Conservation (phyloP, 2,329 filamentous ascomycete species). For the Cordyceps sp. region DNA sequence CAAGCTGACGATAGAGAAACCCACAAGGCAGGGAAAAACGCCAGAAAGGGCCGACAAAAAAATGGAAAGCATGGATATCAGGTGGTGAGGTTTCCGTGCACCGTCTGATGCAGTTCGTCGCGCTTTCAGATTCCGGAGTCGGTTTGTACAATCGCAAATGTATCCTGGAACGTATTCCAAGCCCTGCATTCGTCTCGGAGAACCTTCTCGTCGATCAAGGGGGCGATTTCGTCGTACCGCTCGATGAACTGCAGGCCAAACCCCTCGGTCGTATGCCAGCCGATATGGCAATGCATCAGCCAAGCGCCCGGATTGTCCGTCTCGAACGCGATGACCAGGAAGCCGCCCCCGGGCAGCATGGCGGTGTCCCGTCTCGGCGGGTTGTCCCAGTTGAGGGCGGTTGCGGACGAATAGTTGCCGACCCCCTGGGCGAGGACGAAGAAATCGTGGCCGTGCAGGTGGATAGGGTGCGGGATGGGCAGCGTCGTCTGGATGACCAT, state of each 20-base stretch:
- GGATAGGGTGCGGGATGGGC: conserved; percentile 16
- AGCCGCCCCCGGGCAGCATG: conserved; percentile 24
- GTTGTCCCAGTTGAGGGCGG: conserved; percentile 14
- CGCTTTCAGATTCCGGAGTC: background rate
- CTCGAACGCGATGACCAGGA: conserved; percentile 31
- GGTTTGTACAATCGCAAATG: background rate
- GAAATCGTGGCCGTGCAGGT: conserved; percentile 20
- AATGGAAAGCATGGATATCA: no score
- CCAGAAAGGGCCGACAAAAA: no score
- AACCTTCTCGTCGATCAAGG: background rate
- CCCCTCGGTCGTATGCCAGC: conserved; percentile 20
- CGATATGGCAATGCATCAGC: conserved; percentile 33
- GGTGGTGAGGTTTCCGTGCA: no score
- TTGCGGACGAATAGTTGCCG: conserved; percentile 7
- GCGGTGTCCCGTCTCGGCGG: conserved; percentile 35
- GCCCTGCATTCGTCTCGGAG: background rate
- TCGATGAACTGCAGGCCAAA: conserved; percentile 4
- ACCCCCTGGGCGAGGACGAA: conserved; percentile 9
- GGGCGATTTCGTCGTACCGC: conserved; percentile 1
- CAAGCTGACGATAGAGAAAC: no score
- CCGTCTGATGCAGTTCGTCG: no score
- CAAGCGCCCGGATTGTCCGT: conserved; percentile 31
- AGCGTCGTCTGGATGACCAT: conserved; percentile 11
- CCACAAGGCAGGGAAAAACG: no score
- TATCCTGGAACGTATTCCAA: background rate